Conservation (phyloP, 805 yeast species). For the Saccharomycopsis javanensis region DNA sequence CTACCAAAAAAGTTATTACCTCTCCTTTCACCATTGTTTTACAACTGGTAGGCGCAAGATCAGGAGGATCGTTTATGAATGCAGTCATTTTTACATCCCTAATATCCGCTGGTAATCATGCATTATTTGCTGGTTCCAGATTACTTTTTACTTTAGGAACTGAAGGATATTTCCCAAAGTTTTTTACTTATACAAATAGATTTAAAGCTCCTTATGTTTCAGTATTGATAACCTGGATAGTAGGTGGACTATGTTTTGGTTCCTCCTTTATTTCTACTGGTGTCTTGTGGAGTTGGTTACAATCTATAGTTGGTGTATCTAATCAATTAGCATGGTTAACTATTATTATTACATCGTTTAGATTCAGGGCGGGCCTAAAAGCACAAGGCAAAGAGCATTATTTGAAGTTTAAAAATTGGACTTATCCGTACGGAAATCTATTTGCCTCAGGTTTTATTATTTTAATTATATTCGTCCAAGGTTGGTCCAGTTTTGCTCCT, state of each 20-base stretch:
- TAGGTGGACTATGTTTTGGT: conserved; percentile 52
- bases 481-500: conserved; percentile 42
- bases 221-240: conserved; percentile 39
- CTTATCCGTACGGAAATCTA: conserved; percentile 43
- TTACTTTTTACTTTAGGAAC: conserved; percentile 40
- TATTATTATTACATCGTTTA: conserved; percentile 39
- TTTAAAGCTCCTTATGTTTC: conserved; percentile 41
- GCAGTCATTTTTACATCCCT: conserved; percentile 48
- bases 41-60: conserved; percentile 43
- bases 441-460: conserved; percentile 34
- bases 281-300: conserved; percentile 44
- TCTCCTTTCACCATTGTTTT: conserved; percentile 38
- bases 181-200: conserved; percentile 34
- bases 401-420: conserved; percentile 37
- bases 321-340: conserved; percentile 43
- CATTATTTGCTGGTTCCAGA: conserved; percentile 42
- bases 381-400: conserved; percentile 32
- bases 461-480: conserved; percentile 42
- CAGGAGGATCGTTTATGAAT: conserved; percentile 42
- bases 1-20: conserved; percentile 28
- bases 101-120: conserved; percentile 46
- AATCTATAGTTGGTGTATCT: conserved; percentile 43
- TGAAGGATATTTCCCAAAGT: conserved; percentile 38
- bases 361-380: conserved; percentile 39
- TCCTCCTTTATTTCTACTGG: conserved; percentile 48